Evolutionary conservation across 176 grass and related monocot species (phyloP).

Genomic region (Cenchrus fungigraminus): DNA sequence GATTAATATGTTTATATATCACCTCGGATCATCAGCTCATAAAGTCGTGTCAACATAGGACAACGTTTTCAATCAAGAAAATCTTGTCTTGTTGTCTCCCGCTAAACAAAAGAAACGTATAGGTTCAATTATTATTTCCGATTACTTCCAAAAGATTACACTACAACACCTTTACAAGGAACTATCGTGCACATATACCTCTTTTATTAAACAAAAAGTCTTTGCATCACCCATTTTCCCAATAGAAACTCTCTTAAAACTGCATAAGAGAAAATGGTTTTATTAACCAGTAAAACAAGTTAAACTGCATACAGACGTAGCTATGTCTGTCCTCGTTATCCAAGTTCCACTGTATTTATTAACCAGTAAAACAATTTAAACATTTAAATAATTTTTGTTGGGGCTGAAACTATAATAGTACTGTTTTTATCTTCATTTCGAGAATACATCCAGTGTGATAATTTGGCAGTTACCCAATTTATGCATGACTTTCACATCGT

Average conservation of each 20-base stretch:
- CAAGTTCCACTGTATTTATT: too few species aligned
- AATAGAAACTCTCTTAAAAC: not conserved
- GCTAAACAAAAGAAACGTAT: not conserved
- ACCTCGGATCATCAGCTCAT: not conserved
- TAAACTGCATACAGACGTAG: too few species aligned
- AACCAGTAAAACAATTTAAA: not conserved
- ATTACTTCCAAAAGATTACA: not conserved
- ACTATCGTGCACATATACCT: not conserved
- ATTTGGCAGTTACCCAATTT: not conserved
- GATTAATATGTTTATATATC: not conserved
- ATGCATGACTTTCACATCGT: not conserved
- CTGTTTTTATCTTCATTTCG: not conserved
- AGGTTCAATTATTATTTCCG: conserved; percentile 5
- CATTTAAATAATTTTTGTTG: not conserved
- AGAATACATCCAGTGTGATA: not conserved
- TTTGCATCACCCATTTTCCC: not conserved
- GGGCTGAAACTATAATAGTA: too few species aligned
- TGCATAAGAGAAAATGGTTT: not conserved
- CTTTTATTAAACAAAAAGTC: not conserved
- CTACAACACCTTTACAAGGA: not conserved
- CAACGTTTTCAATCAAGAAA: conserved; percentile 3
- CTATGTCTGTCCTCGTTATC: too few species aligned
- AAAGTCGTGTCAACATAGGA: not conserved
- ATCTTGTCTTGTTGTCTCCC: conserved; percentile 19
- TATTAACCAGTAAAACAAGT: too few species aligned